Percentiles rank a stretch among this genome's conserved stretches.
Evolutionary conservation across 305 asterid genomes (phyloP).

Genomic region (Fraxinus baroniana): DNA sequence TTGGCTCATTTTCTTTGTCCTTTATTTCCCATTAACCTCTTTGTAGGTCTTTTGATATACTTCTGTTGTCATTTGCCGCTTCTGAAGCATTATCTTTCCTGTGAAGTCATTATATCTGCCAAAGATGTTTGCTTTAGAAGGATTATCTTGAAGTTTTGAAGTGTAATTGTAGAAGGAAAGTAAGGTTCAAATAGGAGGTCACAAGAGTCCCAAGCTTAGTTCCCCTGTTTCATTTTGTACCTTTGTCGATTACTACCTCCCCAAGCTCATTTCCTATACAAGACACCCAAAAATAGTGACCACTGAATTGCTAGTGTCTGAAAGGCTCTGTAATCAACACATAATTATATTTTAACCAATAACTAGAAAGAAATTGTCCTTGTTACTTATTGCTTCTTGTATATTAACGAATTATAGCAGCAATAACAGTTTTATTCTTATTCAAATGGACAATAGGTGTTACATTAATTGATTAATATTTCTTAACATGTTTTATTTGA

Average conservation of each 20-base stretch:
- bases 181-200: not conserved
- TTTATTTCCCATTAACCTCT: constrained; percentile 30
- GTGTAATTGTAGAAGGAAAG: not conserved
- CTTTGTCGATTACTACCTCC: not conserved
- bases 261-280: not conserved
- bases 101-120: constrained; percentile 8
- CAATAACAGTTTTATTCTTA: not conserved
- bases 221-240: not conserved
- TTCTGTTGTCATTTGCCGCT: constrained; percentile 43
- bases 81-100: constrained; percentile 6
- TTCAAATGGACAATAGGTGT: not conserved
- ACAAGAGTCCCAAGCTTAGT: not conserved
- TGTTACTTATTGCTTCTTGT: not conserved
- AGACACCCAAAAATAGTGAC: not conserved
- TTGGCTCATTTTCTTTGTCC: constrained; percentile 1
- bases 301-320: not conserved
- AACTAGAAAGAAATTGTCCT: not conserved
- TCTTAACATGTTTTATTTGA: constrained; percentile 30
- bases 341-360: not conserved
- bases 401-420: not conserved
- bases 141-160: constrained; percentile 10
- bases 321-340: not conserved
- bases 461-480: constrained; percentile 18
- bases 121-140: constrained; percentile 2
- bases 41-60: constrained; percentile 49